Percentiles rank a stretch among this genome's conserved stretches.
Conservation (phyloP, 305 asterid genomes). For the Nicotiana rustica region DNA sequence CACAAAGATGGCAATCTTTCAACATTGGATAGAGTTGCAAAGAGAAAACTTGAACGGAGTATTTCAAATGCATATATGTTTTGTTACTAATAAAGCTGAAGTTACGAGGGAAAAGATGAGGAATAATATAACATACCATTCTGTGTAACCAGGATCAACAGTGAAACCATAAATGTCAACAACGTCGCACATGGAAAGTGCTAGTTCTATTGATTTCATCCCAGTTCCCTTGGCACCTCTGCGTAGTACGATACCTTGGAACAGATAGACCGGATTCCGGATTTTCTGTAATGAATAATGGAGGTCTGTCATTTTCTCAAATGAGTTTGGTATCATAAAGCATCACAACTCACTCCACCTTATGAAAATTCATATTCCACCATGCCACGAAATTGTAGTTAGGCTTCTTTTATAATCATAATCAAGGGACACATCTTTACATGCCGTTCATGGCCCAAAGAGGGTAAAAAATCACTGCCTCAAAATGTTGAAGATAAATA, state of each 20-base stretch:
- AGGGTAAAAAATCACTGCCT: slow-evolving; percentile 3
- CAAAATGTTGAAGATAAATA: slow-evolving; percentile 16
- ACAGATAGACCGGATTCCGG: slow-evolving; percentile 93
- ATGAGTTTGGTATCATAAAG: slow-evolving; percentile 19
- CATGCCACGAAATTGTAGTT: neutral
- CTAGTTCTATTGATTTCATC: slow-evolving; percentile 97
- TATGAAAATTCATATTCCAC: slow-evolving; percentile 1
- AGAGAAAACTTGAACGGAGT: slow-evolving; percentile 6
- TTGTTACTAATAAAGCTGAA: neutral
- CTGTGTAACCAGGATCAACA: slow-evolving; percentile 99
- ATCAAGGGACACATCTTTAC: slow-evolving; percentile 2
- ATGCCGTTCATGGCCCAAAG: neutral
- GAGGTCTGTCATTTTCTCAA: slow-evolving; percentile 6
- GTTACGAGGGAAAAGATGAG: slow-evolving; percentile 15
- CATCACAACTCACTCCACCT: neutral
- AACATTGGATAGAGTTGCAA: slow-evolving; percentile 13
- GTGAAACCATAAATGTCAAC: slow-evolving; percentile 98
- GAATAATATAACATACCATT: slow-evolving; percentile 67
- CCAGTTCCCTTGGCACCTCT: slow-evolving; percentile 99
- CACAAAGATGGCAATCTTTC: slow-evolving; percentile 6
- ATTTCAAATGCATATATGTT: slow-evolving; percentile 1
- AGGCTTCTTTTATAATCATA: slow-evolving; percentile 23
- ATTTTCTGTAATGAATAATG: slow-evolving; percentile 59
- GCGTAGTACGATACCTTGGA: slow-evolving; percentile 98
- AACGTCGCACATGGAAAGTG: slow-evolving; percentile 97